Base-by-base conservation (phyloP, 2,329 filamentous ascomycete genomes). In the Paramyrothecium sp. region DNA sequence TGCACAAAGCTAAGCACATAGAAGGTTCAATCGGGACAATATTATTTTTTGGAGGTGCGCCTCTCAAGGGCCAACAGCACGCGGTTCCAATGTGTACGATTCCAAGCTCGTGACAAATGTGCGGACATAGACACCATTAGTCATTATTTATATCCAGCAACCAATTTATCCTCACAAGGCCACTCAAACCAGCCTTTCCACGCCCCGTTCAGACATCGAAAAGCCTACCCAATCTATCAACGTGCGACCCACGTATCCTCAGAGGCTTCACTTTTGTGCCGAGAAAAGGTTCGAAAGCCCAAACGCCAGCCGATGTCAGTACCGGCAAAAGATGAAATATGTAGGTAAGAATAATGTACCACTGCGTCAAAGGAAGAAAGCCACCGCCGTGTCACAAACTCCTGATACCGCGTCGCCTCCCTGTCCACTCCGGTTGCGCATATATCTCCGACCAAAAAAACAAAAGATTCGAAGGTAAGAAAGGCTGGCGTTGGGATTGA, bases 71-170 rank as follows among this genome's bases (percentile, higher is more conserved):
- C 26, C 26, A 10, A 30, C 4, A 5, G 26, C 5, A 10, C 26
- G 26, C 26, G 26, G 26, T 30, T 30, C 10, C 26, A n/a, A 5
- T 30, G 26, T 30, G 10, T 4, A 30, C 5, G 26, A 30, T 10
- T 30, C 26, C 26, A 30, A 30, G 10, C 26, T 30, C 26, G 26
- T 30, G 26, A 30, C 26, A 30, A 30, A 30, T 30, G 26, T 30
- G 26, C 26, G 26, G 26, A 30, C 26, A 30, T 30, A 10, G 26
- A 10, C 26, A 30, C 26, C 26, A 30, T 30, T 30, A 30, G 26
- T 30, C 26, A 30, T 65, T 60, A 30, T 30, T 30, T 19, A 19
- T 54, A 49, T 48, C 53, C 20, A 30, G 10, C 26, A 30, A n/a
- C n/a, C 26, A 30, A 4, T 10, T 30, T 10, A 30, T 30, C 26